Base-by-base conservation (phyloP, 2,329 filamentous ascomycete species). In the Pezicula carpinea region DNA sequence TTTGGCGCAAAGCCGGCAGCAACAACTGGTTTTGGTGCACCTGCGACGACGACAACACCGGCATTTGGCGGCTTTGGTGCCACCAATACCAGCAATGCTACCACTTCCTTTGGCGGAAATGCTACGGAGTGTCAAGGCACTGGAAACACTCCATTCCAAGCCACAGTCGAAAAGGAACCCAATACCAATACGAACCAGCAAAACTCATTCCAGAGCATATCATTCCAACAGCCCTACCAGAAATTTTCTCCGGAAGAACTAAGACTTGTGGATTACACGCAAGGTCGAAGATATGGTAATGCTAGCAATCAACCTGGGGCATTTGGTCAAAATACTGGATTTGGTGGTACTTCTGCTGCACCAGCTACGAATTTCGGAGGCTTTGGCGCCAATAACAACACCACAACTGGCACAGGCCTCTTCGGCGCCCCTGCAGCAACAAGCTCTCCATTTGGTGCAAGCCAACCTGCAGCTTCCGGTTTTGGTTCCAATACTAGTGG, bases 181-280 rank as follows among this genome's bases (percentile, higher is more conserved):
- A 80, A 76, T 35, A 76, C 69, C 55, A 67, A 65, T 15, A 65
- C 69, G n/a, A 74, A 68, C 46, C 61, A 77, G 59, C 70, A 54
- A 80, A 70, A 85, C 60, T 76, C 84, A 4, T 95, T 86, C 66
- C 88, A 93, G 66, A 92, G 83, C 57, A 81, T 95, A 47, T 72
- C 85, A 18, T 90, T 92, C 65, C 84, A 87, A 69, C 82, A 84
- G 19, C 79, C 85, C 1, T 95, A 92, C 71, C 84, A 83, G 66
- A 95, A 93, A 64, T 97, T 86, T 73, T 96, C 92, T 8, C 80
- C 88, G n/a, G 93, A 88, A 59, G 85, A 93, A 66, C 69, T 93
- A 45, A 78, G 88, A 61, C 68, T 95, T 51, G 89, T 82, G 39
- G 93, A 99, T 67, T 99, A 99, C 65, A 80, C 84, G 49, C 87